phyloP scores from a whole-genome alignment of 148 eudicot genomes.

The Oxyria digyna region DNA sequence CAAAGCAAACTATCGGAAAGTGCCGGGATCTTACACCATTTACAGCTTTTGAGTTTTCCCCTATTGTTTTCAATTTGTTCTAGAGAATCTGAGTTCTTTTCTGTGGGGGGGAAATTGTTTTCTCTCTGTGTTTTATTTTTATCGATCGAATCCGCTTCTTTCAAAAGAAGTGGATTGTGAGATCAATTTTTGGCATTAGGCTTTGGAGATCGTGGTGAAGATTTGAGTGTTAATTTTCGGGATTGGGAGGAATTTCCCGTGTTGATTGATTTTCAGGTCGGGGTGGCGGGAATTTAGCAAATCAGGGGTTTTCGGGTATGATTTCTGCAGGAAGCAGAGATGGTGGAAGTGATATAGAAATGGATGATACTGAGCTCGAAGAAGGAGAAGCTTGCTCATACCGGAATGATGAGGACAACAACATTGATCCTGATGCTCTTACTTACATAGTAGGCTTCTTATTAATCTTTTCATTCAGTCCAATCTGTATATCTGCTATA shows the following conservation, averaged over 20 bases:
- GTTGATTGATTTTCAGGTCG: background rate
- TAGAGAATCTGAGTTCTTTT: background rate
- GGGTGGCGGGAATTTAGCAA: background rate
- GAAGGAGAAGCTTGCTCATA: slow-evolving; percentile 77
- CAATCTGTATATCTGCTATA: background rate
- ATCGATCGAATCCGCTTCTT: background rate
- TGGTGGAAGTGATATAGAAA: slow-evolving; percentile 34
- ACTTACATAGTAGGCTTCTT: slow-evolving; percentile 64
- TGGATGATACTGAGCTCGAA: slow-evolving; percentile 73
- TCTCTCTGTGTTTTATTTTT: background rate
- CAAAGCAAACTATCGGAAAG: background rate
- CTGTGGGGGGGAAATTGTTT: background rate
- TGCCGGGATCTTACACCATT: background rate
- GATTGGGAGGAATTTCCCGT: background rate
- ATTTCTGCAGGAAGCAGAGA: slow-evolving; percentile 63
- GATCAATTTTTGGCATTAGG: background rate
- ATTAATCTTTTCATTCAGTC: background rate
- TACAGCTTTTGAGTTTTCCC: background rate
- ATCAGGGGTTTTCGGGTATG: slow-evolving; percentile 24
- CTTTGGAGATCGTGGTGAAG: background rate
- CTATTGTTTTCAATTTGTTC: background rate
- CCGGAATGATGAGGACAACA: slow-evolving; percentile 35
- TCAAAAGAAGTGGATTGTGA: background rate
- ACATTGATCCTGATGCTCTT: slow-evolving; percentile 87
- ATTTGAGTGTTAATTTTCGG: background rate